Percentiles rank a stretch among this genome's conserved stretches.
Evolutionary conservation across 2,329 filamentous ascomycete species (phyloP).

Genomic region (Trichoderma sp.): DNA sequence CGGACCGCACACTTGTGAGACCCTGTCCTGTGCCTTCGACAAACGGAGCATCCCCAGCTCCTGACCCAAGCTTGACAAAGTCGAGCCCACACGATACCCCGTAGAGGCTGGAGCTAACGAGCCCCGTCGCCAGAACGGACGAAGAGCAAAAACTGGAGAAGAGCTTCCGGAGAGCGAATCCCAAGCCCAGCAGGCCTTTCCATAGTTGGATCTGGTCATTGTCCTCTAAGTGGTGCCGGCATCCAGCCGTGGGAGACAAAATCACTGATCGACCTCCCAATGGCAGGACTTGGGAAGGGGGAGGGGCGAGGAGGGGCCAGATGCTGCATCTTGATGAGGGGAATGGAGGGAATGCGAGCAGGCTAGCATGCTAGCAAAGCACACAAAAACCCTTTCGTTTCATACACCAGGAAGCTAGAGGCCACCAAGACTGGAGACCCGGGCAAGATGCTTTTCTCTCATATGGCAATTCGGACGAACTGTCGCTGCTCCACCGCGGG

Average conservation of each 20-base stretch:
- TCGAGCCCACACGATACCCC: constrained; percentile 17
- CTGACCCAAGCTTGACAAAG: not conserved
- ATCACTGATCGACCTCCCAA: constrained; percentile 24
- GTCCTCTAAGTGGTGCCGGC: constrained; percentile 17
- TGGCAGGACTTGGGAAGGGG: constrained; percentile 22
- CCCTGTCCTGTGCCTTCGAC: constrained; percentile 3
- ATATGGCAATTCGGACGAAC: constrained; percentile 7
- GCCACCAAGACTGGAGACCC: constrained; percentile 5
- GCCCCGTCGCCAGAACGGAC: constrained; percentile 21
- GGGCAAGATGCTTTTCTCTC: constrained; percentile 1
- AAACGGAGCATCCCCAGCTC: not conserved
- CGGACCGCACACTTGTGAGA: constrained; percentile 1
- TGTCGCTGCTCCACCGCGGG: constrained; percentile 14
- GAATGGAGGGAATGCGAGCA: constrained; percentile 9
- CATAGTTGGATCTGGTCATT: constrained; percentile 22
- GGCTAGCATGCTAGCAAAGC: constrained; percentile 11
- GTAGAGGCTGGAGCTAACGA: constrained; percentile 24
- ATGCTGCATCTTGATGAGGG: constrained; percentile 24
- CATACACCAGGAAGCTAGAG: constrained; percentile 6
- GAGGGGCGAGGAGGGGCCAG: constrained; percentile 25
- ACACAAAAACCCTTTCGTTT: constrained; percentile 17
- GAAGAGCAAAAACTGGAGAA: constrained; percentile 22
- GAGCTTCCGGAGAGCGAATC: constrained; percentile 22
- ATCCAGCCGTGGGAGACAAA: constrained; percentile 25
- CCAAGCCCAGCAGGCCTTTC: constrained; percentile 11